Evolutionary conservation across 768 basidiomycete species (phyloP).

Genomic region (Phanerochaete carnosa): DNA sequence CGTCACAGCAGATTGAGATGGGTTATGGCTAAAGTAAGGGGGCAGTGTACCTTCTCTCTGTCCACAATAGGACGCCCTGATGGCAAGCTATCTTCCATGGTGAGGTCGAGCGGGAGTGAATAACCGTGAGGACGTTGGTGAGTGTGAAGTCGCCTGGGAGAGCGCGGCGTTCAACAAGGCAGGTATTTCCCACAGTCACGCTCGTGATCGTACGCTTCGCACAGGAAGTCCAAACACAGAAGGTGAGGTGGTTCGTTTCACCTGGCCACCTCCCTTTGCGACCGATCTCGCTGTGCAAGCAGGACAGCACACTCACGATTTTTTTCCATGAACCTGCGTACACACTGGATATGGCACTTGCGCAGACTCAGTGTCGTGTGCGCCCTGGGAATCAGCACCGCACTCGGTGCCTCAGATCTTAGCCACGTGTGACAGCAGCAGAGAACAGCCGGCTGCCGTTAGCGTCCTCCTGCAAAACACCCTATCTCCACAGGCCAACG

Average conservation of each 20-base stretch:
- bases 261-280: neutral
- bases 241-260: neutral
- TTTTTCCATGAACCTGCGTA: too few relatives aligned
- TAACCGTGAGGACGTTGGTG: neutral
- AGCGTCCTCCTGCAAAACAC: neutral
- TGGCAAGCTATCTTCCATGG: conserved; percentile 36
- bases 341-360: too few relatives aligned
- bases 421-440: neutral
- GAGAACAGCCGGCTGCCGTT: neutral
- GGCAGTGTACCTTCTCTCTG: conserved; percentile 48
- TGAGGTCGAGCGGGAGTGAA: neutral
- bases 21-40: neutral
- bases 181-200: neutral
- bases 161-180: neutral
- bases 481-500: neutral
- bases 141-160: neutral
- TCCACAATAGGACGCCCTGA: conserved; percentile 46
- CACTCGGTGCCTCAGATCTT: neutral
- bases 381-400: neutral
- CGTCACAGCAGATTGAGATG: neutral
- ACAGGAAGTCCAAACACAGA: neutral
- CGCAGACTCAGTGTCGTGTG: too few relatives aligned
- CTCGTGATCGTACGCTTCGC: neutral
- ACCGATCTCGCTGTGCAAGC: neutral
- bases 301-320: too few relatives aligned